Evolutionary conservation across 768 basidiomycete genomes (phyloP).

Genomic region (Hortiboletus campestris): DNA sequence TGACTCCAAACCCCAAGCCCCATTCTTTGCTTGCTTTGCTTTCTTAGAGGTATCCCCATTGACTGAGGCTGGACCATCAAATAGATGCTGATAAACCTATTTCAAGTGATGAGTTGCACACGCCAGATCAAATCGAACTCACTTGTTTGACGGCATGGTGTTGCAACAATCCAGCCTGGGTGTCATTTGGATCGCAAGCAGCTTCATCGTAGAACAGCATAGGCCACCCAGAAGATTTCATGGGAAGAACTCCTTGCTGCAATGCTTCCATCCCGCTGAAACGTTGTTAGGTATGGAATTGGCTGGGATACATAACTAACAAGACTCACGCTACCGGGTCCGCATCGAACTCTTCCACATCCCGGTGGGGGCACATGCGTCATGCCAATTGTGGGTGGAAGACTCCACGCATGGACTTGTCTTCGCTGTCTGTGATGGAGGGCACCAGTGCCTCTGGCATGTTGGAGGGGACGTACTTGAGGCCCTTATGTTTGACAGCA

Average conservation of each 20-base stretch:
- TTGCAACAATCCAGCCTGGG: neutral
- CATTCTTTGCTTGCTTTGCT: conserved; percentile 1
- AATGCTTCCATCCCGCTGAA: neutral
- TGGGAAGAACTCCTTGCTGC: neutral
- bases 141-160: neutral
- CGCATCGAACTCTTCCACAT: neutral
- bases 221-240: conserved; percentile 4
- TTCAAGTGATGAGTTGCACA: neutral
- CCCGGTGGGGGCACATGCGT: neutral
- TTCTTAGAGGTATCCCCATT: neutral
- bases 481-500: neutral
- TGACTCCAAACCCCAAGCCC: neutral
- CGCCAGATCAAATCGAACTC: neutral
- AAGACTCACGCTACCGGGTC: neutral
- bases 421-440: neutral
- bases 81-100: conserved; percentile 4
- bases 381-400: neutral
- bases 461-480: neutral
- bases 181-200: neutral
- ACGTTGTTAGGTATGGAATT: no score
- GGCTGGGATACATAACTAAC: no score
- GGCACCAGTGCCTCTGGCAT: neutral
- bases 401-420: conserved; percentile 1
- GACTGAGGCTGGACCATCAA: neutral
- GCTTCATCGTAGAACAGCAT: neutral